Base-by-base conservation (phyloP, 345 rosid genomes). In the Erysimum cheiranthoides region DNA sequence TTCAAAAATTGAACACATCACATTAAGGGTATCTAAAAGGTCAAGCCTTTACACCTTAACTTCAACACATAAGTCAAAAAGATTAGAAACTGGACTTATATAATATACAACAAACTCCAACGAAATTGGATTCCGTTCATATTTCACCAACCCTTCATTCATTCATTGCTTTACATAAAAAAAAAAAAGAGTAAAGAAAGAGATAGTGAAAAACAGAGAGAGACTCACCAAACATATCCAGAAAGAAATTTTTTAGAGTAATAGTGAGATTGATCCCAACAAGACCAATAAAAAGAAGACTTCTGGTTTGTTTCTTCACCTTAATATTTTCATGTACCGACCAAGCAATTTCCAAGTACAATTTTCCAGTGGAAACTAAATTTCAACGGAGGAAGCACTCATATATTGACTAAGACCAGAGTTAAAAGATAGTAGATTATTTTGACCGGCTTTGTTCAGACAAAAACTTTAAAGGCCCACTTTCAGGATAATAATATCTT, bases 381-480 rank as follows among this genome's bases (percentile, higher is more conserved):
- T 11, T 59, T 71, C 74, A 71, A 71, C 46, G 47, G 9, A 11
- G 38, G 42, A 43, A 76, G 70, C 74, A 61, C 17, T 76, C 79
- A 62, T 25, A 42, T 70, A 25, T 76, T 76, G 79, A 76, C 79
- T 76, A 42, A 69, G 75, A 69, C 75, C 70, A 76, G 34, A 34
- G 74, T 47, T 59, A 4, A 32, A 46, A 17, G 54, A 21, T 21
- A 21, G 17, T 56, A 10, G 73, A 16, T 69, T 54, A 54, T 6
- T 69, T 69, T 69, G 73, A 69, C 73, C 63, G 63, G 63, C 30
- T 38, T 38, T 54, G 13, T 43, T 34, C 58, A 66, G 66, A 35
- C 78, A 50, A 63, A 61, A 66, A 5, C 10, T 39, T 52, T 17
- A 8, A 9, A 50, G 74, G 54, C 67, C 79, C 79, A 68, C 79